These are phyloP conservation scores for Heliamphora pulchella DNA, from an alignment of 179 eudicot genomes.

Conservation along the genomic window DNA sequence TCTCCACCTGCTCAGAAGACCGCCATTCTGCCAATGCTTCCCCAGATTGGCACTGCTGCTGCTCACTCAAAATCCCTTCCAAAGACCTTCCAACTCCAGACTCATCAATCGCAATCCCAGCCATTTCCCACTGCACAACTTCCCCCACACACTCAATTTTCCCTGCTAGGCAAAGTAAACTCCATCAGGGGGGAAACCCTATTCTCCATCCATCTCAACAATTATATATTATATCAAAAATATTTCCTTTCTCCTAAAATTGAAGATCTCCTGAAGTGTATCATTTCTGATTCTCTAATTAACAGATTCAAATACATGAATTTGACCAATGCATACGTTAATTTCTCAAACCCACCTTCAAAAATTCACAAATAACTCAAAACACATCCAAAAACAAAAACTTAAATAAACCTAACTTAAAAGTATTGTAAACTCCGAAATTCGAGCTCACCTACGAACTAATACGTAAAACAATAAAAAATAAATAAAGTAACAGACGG, in stretches of 20 bases:
- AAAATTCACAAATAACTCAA: neutral
- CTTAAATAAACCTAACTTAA: neutral
- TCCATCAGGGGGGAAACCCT: neutral
- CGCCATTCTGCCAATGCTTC: conserved; percentile 74
- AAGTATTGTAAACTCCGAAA: neutral
- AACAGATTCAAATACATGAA: neutral
- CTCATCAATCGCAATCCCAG: conserved; percentile 55
- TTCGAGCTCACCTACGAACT: neutral
- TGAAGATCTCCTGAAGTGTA: neutral
- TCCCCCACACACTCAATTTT: conserved; percentile 31
- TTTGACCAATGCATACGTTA: neutral
- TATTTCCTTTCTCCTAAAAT: neutral
- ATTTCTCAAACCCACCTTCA: neutral
- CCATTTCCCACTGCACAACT: conserved; percentile 40
- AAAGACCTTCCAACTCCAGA: conserved; percentile 47
- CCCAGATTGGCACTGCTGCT: conserved; percentile 38
- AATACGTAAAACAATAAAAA: neutral
- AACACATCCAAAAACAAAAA: neutral
- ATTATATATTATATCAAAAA: neutral
- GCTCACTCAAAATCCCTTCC: conserved; percentile 17
- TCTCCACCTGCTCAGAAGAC: conserved; percentile 70
- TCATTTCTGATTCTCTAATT: neutral
- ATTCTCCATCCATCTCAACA: neutral
- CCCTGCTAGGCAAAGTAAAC: conserved; percentile 20
- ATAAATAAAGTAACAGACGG: neutral